Evolutionary conservation across 768 basidiomycete species (phyloP).

Genomic region (Termitomyces bulborhizus): DNA sequence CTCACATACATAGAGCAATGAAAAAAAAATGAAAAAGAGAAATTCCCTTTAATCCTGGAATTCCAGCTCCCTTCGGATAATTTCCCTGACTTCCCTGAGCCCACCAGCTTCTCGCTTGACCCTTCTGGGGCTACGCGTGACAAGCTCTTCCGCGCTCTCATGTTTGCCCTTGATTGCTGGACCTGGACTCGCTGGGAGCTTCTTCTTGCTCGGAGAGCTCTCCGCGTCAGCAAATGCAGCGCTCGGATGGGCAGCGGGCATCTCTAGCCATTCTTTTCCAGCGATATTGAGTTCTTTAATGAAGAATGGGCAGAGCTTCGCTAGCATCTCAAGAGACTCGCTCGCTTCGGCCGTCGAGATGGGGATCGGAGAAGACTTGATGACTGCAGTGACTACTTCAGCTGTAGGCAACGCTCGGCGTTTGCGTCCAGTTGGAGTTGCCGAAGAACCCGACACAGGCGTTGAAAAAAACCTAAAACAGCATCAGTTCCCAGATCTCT

Average conservation of each 20-base stretch:
- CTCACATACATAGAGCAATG: conserved; percentile 25
- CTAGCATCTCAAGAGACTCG: conserved; percentile 64
- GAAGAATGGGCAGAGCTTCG: conserved; percentile 76
- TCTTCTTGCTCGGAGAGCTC: conserved; percentile 35
- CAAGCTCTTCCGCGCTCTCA: conserved; percentile 55
- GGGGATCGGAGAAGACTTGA: conserved; percentile 80
- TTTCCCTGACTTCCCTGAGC: conserved; percentile 73
- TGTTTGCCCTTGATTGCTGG: conserved; percentile 35
- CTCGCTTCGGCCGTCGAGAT: conserved; percentile 73
- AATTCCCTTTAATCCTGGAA: conserved; percentile 40
- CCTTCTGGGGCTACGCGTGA: conserved; percentile 64
- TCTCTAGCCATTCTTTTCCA: conserved; percentile 53
- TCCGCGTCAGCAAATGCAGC: conserved; percentile 17
- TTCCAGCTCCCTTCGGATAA: conserved; percentile 75
- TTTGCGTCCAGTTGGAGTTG: conserved; percentile 56
- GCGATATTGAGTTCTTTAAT: conserved; percentile 55
- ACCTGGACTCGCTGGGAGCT: conserved; percentile 38
- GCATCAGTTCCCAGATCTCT: neutral
- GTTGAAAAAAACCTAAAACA: conserved; percentile 63
- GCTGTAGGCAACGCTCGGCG: conserved; percentile 61
- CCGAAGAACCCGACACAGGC: conserved; percentile 39
- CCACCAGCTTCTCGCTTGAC: conserved; percentile 70
- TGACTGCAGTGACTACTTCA: conserved; percentile 62
- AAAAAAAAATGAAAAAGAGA: conserved; percentile 3
- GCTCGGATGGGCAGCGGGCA: conserved; percentile 42